Percentiles rank a stretch among this genome's conserved stretches.
Conservation (phyloP, 2,329 filamentous ascomycete genomes). For the Magnaporthiopsis poae region DNA sequence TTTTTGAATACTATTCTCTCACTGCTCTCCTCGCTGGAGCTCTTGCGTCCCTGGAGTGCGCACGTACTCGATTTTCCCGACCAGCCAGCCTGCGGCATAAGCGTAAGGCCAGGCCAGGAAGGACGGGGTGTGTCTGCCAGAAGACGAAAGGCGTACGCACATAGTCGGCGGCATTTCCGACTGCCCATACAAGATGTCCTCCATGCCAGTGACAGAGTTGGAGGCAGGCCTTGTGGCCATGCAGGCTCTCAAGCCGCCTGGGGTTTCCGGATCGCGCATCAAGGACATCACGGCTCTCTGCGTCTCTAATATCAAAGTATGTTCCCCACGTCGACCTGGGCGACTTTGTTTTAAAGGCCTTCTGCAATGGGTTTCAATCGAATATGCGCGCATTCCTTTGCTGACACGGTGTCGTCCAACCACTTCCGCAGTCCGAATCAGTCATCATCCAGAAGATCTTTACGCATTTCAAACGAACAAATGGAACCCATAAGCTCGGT, state of each 20-base stretch:
- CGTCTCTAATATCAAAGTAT: slow-evolving; percentile 82
- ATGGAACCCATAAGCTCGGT: slow-evolving; percentile 91
- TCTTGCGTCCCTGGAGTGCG: background rate
- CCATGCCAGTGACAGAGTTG: slow-evolving; percentile 80
- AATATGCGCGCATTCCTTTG: slow-evolving; percentile 7
- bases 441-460: slow-evolving; percentile 92
- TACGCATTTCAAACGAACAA: slow-evolving; percentile 92
- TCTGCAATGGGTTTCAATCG: background rate
- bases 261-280: slow-evolving; percentile 89
- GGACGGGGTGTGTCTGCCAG: background rate
- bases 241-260: slow-evolving; percentile 81
- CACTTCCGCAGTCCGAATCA: slow-evolving; percentile 66
- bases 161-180: slow-evolving; percentile 34
- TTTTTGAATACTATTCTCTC: background rate
- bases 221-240: slow-evolving; percentile 85
- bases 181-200: slow-evolving; percentile 25
- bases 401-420: slow-evolving; percentile 16
- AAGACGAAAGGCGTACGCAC: background rate
- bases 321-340: slow-evolving; percentile 18
- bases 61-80: background rate
- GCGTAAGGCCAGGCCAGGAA: background rate
- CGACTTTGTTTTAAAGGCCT: background rate
- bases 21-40: background rate
- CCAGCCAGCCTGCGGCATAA: background rate
- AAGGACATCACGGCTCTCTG: slow-evolving; percentile 77